Evolutionary conservation across 495 filamentous ascomycete genomes (phyloP), one percentile per base, ranked within the genome.

Genomic region (Lophiotrema nucula): DNA sequence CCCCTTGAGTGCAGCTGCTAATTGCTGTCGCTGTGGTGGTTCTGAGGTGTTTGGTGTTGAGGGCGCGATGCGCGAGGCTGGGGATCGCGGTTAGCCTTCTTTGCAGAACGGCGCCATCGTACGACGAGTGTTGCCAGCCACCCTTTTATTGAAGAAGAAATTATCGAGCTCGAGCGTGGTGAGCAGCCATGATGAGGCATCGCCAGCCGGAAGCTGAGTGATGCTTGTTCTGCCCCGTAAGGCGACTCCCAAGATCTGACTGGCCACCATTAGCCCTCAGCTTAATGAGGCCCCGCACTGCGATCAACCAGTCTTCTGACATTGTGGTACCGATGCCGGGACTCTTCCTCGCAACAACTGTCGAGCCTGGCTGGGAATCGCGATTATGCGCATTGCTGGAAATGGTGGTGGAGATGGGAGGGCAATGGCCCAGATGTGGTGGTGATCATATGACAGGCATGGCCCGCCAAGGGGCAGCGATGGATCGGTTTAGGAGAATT

Each of bases 191-290:
- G 53, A 23, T 23, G 42, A 47, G 18, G 43, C 15, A 24, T 22
- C 16, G 53, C 31, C n/a, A 47, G 46, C 45, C 23, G 53, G 35
- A 58, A 51, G 53, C 44, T 53, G 52, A 58, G 48, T 19, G 44
- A 59, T n/a, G 31, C 8, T 35, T n/a, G 31, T n/a, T 52, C 41
- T 33, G 56, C 55, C 60, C 48, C 50, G 49, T 54, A 59, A 28
- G 61, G 61, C 61, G 41, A 18, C 47, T 48, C 41, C 35, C 42
- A n/a, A n/a, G 19, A 27, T 64, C 61, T 64, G 55, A 64, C 28
- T 64, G 61, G 61, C 47, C 61, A 27, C 23, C 22, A 46, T 54
- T 45, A 61, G 45, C 59, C 38, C 46, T 53, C 54, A 49, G 53
- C 60, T 24, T 33, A 47, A 60, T 56, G 49, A 64, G 28, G 42